phyloP scores from a whole-genome alignment of 352 stramenopile genomes.

The Albugo laibachii region DNA sequence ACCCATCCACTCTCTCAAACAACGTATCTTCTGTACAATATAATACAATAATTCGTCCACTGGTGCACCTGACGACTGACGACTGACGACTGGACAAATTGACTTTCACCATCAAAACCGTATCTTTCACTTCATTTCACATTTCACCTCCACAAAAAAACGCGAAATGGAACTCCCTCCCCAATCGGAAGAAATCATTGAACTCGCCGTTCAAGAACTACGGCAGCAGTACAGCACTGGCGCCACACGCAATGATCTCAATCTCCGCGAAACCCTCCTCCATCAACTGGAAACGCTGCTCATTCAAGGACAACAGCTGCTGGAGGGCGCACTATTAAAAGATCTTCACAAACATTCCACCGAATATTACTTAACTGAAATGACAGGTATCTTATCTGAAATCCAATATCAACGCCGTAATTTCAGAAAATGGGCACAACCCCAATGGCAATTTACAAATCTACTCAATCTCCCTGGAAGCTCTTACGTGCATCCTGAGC shows the following conservation, averaged over 20 bases:
- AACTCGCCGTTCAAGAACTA: constrained; percentile 23
- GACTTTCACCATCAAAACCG: too few relatives aligned
- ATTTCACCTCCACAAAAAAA: too few relatives aligned
- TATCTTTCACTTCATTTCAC: too few relatives aligned
- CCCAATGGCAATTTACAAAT: constrained; percentile 24
- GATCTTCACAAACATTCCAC: constrained; percentile 52
- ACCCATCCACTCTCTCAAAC: too few relatives aligned
- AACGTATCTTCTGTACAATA: too few relatives aligned
- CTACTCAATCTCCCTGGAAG: constrained; percentile 30
- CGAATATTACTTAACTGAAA: constrained; percentile 39
- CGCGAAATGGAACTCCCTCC: not conserved
- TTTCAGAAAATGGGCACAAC: constrained; percentile 38
- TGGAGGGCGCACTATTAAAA: constrained; percentile 33
- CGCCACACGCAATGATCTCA: constrained; percentile 17
- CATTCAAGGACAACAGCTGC: constrained; percentile 18
- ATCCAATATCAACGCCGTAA: constrained; percentile 64
- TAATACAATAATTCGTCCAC: too few relatives aligned
- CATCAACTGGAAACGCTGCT: constrained; percentile 25
- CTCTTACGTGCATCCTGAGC: constrained; percentile 44
- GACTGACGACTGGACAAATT: too few relatives aligned
- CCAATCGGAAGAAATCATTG: constrained; percentile 15
- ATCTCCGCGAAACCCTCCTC: constrained; percentile 22
- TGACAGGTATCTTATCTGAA: constrained; percentile 28
- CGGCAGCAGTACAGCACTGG: constrained; percentile 24
- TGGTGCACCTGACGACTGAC: too few relatives aligned